phyloP scores from a whole-genome alignment of 495 filamentous ascomycete genomes.

The Pyronema domesticum region DNA sequence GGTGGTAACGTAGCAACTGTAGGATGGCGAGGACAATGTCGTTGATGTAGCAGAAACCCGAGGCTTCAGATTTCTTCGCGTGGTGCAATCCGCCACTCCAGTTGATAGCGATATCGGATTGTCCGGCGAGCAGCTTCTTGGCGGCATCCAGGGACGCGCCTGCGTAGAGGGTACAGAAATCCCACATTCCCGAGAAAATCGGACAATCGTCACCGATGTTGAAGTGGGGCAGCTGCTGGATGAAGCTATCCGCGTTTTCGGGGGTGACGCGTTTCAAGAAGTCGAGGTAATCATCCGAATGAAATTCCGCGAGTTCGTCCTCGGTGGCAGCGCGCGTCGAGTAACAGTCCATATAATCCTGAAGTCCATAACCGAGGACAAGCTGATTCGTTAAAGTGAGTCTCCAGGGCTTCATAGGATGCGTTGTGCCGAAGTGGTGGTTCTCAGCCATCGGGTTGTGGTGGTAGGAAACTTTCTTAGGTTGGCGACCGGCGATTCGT shows the following conservation, averaged over 20 bases:
- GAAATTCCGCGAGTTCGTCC: constrained; percentile 76
- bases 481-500: constrained; percentile 3
- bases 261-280: constrained; percentile 78
- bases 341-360: constrained; percentile 89
- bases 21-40: constrained; percentile 95
- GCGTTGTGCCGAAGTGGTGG: constrained; percentile 85
- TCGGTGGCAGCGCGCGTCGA: constrained; percentile 60
- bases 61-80: constrained; percentile 91
- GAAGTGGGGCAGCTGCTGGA: constrained; percentile 81
- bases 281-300: constrained; percentile 73
- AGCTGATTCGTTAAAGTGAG: constrained; percentile 87
- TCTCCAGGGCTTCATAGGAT: constrained; percentile 99
- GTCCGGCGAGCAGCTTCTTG: constrained; percentile 73
- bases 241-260: constrained; percentile 87
- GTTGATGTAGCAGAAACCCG: constrained; percentile 96
- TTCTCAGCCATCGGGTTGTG: constrained; percentile 88
- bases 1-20: constrained; percentile 82
- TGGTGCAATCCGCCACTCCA: constrained; percentile 97
- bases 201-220: constrained; percentile 97
- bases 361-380: constrained; percentile 84
- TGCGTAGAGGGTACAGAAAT: constrained; percentile 95
- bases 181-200: constrained; percentile 92
- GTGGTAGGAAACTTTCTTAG: constrained; percentile 58
- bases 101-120: constrained; percentile 93
- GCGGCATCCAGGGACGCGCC: constrained; percentile 96